Percentiles rank a stretch among this genome's conserved stretches.
Evolutionary conservation across 305 asterid genomes (phyloP).

Genomic region (Salvia sclarea): DNA sequence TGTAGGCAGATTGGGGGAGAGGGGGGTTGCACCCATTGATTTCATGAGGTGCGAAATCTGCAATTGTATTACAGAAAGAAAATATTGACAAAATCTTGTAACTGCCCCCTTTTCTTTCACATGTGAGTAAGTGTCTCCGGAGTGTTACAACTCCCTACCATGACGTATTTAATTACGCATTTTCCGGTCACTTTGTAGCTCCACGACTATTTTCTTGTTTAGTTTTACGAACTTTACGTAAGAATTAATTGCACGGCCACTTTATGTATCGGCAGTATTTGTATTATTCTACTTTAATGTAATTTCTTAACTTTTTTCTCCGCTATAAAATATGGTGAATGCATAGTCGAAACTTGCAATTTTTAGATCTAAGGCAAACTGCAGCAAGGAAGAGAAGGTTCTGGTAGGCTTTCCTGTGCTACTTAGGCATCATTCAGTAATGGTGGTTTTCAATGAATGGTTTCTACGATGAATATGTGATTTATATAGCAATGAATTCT

Average conservation of each 20-base stretch:
- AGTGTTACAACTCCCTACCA: constrained; percentile 1
- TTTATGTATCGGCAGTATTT: constrained; percentile 36
- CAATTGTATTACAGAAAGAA: not conserved
- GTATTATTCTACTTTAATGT: constrained; percentile 26
- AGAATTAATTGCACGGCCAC: constrained; percentile 10
- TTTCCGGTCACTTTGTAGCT: not conserved
- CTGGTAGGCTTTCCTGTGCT: too few relatives aligned
- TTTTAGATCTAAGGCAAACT: constrained; percentile 18
- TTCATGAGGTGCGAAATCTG: not conserved
- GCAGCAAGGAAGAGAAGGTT: not conserved
- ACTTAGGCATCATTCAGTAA: not conserved
- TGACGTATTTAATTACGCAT: constrained; percentile 15
- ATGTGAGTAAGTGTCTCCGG: not conserved
- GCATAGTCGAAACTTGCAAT: constrained; percentile 2
- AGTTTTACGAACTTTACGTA: constrained; percentile 10
- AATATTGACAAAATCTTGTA: constrained; percentile 21
- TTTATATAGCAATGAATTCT: too few relatives aligned
- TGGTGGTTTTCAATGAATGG: not conserved
- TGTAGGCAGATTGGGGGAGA: not conserved
- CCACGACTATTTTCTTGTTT: not conserved
- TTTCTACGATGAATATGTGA: not conserved
- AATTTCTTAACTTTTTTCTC: not conserved
- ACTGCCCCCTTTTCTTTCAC: constrained; percentile 6
- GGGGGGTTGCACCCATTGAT: not conserved
- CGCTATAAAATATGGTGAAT: constrained; percentile 24